Evolutionary conservation across 139 green algal genomes (phyloP).

Genomic region (Tetradesmus obliquus): DNA sequence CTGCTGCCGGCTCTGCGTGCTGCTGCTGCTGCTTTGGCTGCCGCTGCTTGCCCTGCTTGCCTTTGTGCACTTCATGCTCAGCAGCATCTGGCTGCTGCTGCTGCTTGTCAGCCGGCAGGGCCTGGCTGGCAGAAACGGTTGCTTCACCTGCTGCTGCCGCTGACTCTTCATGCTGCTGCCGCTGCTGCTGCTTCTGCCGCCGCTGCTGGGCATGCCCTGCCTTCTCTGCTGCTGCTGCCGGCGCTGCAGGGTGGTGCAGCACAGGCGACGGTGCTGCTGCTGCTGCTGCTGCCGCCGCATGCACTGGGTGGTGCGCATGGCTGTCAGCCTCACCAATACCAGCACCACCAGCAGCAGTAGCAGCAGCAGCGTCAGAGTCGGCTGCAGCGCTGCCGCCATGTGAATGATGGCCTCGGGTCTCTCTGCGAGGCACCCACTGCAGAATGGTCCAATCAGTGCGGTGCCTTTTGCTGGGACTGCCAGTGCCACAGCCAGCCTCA

Average conservation of each 20-base stretch:
- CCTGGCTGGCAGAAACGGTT: background rate
- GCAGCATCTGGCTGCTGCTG: background rate
- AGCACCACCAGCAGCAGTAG: background rate
- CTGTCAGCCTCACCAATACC: background rate
- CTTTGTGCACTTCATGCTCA: background rate
- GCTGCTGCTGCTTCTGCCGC: background rate
- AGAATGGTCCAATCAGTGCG: conserved; percentile 6
- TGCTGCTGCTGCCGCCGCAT: background rate
- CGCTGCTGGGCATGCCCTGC: background rate
- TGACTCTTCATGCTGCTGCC: background rate
- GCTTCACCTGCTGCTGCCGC: background rate
- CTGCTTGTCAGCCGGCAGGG: background rate
- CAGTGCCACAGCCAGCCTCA: background rate
- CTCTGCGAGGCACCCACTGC: conserved; percentile 14
- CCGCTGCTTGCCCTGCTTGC: background rate
- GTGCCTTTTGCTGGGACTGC: background rate
- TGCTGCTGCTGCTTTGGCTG: background rate
- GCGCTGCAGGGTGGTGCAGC: background rate
- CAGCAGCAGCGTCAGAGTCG: background rate
- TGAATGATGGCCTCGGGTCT: background rate
- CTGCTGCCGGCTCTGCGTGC: background rate
- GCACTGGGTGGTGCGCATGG: background rate
- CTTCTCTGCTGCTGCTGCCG: background rate
- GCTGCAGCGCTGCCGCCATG: background rate
- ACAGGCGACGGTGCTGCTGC: background rate